phyloP scores from a whole-genome alignment of 345 rosid genomes.

The Jatropha curcas region DNA sequence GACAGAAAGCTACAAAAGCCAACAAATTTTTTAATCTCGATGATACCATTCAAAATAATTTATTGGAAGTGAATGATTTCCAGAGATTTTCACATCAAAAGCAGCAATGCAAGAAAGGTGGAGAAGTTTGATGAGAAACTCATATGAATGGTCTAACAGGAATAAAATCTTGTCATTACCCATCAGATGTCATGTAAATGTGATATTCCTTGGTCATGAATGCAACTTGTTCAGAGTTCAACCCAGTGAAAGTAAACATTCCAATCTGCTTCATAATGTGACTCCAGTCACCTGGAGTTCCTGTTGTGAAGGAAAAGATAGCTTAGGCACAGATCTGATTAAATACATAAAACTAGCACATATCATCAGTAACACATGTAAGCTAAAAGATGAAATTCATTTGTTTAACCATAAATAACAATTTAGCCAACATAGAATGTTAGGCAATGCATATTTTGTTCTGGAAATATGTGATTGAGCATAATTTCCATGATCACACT shows the following conservation, averaged over 20 bases:
- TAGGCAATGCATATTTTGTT: neutral
- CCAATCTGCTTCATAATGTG: slow-evolving; percentile 32
- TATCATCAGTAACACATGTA: neutral
- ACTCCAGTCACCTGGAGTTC: slow-evolving; percentile 31
- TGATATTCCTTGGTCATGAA: slow-evolving; percentile 33
- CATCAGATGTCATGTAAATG: slow-evolving; percentile 33
- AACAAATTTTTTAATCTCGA: neutral
- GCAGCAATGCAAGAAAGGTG: neutral
- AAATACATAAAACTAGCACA: neutral
- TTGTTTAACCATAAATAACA: neutral
- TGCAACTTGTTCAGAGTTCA: slow-evolving; percentile 28
- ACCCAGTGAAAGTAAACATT: slow-evolving; percentile 33
- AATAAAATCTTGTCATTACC: slow-evolving; percentile 16
- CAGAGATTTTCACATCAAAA: too few species aligned
- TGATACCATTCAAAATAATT: too few species aligned
- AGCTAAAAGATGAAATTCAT: neutral
- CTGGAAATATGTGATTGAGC: too few species aligned
- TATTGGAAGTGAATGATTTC: neutral
- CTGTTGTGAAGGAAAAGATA: slow-evolving; percentile 10
- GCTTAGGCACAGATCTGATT: neutral
- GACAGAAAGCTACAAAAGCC: neutral
- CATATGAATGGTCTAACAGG: neutral
- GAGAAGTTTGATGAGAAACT: neutral
- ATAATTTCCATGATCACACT: neutral
- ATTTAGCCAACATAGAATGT: neutral